Percentiles rank a stretch among this genome's conserved stretches.
Conservation (phyloP, 331 rosid species). For the Rosa hybrid region DNA sequence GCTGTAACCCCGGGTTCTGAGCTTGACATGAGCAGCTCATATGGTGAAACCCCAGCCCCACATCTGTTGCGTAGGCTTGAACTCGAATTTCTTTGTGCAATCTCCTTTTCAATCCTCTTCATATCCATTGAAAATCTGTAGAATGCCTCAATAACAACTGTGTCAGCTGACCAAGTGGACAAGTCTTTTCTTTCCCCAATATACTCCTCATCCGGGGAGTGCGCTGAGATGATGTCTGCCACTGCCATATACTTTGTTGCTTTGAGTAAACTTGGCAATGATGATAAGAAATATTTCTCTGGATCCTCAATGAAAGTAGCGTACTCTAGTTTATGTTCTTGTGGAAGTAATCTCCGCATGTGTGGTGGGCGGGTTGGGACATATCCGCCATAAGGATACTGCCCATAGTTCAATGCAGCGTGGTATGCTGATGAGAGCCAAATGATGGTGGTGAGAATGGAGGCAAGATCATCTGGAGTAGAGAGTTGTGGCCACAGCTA, state of each 20-base stretch:
- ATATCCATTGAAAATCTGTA: constrained; percentile 33
- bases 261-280: constrained; percentile 2
- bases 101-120: constrained; percentile 28
- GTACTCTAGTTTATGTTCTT: background rate
- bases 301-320: constrained; percentile 6
- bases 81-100: constrained; percentile 29
- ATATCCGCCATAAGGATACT: constrained; percentile 25
- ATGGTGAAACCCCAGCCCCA: constrained; percentile 51
- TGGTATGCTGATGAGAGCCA: constrained; percentile 27
- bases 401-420: constrained; percentile 25
- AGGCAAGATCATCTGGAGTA: constrained; percentile 22
- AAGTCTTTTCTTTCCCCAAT: constrained; percentile 29
- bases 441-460: constrained; percentile 23
- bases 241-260: constrained; percentile 14
- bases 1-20: constrained; percentile 48
- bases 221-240: constrained; percentile 11
- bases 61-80: constrained; percentile 39
- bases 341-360: constrained; percentile 5
- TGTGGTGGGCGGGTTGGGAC: constrained; percentile 22
- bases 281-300: background rate
- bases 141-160: constrained; percentile 43
- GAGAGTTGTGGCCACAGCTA: constrained; percentile 27
- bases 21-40: constrained; percentile 44
- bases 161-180: constrained; percentile 40
- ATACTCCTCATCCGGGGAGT: constrained; percentile 22